phyloP scores from a whole-genome alignment of 495 filamentous ascomycete species.

The Clavariopsis aquatica region DNA sequence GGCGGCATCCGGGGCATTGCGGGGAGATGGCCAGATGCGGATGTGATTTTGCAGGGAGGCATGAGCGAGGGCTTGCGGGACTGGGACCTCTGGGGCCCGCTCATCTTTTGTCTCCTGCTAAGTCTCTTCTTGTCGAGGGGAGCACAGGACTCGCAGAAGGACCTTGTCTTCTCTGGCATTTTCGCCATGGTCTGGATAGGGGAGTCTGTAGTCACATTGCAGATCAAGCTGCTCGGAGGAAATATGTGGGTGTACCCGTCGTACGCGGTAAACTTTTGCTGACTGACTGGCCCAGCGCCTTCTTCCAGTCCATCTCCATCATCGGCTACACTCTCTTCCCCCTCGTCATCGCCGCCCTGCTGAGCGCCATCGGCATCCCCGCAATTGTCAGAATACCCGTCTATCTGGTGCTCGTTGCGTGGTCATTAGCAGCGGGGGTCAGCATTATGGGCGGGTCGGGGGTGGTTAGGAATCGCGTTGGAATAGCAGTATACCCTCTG shows the following conservation, averaged over 20 bases:
- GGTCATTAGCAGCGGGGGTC: slow-evolving; percentile 92
- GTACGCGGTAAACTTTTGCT: not conserved
- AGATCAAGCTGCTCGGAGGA: slow-evolving; percentile 95
- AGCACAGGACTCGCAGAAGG: slow-evolving; percentile 73
- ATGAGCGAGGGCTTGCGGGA: slow-evolving; percentile 88
- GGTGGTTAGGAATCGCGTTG: slow-evolving; percentile 90
- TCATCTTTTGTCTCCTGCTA: slow-evolving; percentile 88
- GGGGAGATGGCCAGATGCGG: slow-evolving; percentile 70
- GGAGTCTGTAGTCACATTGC: slow-evolving; percentile 94
- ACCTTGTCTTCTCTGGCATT: slow-evolving; percentile 88
- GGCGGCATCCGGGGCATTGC: slow-evolving; percentile 66
- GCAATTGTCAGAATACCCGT: slow-evolving; percentile 82
- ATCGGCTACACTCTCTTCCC: slow-evolving; percentile 99
- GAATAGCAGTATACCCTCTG: slow-evolving; percentile 90
- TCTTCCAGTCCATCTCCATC: slow-evolving; percentile 95
- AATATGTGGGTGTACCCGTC: slow-evolving; percentile 81
- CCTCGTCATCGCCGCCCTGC: slow-evolving; percentile 87
- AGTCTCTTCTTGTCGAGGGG: slow-evolving; percentile 80
- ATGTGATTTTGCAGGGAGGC: slow-evolving; percentile 69
- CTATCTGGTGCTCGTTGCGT: slow-evolving; percentile 81
- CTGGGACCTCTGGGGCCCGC: slow-evolving; percentile 96
- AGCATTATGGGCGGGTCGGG: slow-evolving; percentile 95
- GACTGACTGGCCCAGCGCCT: slow-evolving; percentile 63
- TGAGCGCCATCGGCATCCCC: slow-evolving; percentile 77
- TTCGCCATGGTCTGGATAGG: slow-evolving; percentile 97